These are phyloP conservation scores for Nemophila menziesii DNA, from an alignment of 257 asterid genomes.

Conservation along the genomic window DNA sequence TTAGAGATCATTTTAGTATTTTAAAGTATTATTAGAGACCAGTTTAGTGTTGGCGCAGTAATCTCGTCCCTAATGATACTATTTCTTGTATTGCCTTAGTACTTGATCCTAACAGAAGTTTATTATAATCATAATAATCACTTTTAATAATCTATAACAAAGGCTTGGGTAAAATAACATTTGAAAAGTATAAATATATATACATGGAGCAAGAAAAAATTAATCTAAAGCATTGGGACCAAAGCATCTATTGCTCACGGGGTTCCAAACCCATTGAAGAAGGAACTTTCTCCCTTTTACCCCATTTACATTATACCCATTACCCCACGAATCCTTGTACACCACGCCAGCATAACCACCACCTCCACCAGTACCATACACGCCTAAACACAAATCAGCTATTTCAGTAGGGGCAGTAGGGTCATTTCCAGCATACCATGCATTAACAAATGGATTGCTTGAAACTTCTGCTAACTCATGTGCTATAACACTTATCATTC, in stretches of 20 bases:
- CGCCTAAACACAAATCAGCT: constrained; percentile 58
- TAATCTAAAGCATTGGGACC: constrained; percentile 70
- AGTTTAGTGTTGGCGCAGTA: too few species aligned
- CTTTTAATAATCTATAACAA: too few species aligned
- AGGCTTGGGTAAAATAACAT: too few species aligned
- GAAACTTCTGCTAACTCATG: constrained; percentile 75
- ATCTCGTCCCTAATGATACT: too few species aligned
- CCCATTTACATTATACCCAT: constrained; percentile 55
- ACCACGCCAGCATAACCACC: constrained; percentile 59
- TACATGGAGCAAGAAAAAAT: neutral
- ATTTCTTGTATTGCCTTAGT: too few species aligned
- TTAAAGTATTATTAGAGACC: too few species aligned
- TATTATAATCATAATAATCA: too few species aligned
- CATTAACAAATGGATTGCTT: constrained; percentile 56
- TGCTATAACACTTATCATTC: constrained; percentile 80
- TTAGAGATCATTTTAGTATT: too few species aligned
- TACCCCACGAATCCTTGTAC: constrained; percentile 39
- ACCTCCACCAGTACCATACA: constrained; percentile 70
- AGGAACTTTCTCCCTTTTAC: constrained; percentile 57
- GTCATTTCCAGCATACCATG: constrained; percentile 72
- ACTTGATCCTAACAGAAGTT: too few species aligned
- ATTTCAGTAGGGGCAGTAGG: constrained; percentile 64
- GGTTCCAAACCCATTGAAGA: constrained; percentile 85
- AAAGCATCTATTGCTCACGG: constrained; percentile 38
- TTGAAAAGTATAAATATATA: neutral